Percentiles rank a stretch among this genome's conserved stretches.
phyloP scores from a whole-genome alignment of 208 protist species.

The Strigomonas culicis region DNA sequence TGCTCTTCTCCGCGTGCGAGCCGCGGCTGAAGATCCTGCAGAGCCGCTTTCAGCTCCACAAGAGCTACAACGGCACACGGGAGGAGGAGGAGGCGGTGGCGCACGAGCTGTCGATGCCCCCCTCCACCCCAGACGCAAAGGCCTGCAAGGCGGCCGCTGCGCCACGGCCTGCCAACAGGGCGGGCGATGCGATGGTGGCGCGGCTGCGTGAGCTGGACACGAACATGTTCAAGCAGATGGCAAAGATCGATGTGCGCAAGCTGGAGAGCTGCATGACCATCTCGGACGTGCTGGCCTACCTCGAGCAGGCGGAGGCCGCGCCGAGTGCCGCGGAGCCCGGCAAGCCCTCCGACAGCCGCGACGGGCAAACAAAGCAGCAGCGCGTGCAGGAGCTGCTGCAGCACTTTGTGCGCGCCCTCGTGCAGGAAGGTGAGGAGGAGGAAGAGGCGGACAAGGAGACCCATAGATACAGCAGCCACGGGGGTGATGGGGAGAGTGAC shows the following conservation, averaged over 20 bases:
- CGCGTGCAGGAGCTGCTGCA: background rate
- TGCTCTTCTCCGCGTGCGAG: conserved; percentile 73
- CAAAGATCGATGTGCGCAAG: conserved; percentile 55
- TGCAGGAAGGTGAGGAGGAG: background rate
- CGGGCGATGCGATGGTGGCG: conserved; percentile 12
- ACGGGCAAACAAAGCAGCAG: background rate
- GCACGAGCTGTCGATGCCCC: conserved; percentile 27
- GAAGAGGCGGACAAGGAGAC: background rate
- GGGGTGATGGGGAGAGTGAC: background rate
- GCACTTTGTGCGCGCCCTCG: background rate
- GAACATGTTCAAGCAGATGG: conserved; percentile 28
- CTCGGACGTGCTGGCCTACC: conserved; percentile 34
- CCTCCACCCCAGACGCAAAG: background rate
- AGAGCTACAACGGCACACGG: conserved; percentile 62
- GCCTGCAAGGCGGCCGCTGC: background rate
- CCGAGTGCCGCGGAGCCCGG: too few relatives aligned
- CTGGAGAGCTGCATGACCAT: conserved; percentile 55
- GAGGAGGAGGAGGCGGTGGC: conserved; percentile 34
- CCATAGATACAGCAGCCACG: conserved; percentile 3
- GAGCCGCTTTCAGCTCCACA: conserved; percentile 61
- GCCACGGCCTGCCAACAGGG: background rate
- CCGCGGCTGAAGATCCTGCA: conserved; percentile 69
- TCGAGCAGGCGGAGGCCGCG: conserved; percentile 25
- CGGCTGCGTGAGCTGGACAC: background rate
- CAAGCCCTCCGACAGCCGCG: too few relatives aligned